Base-by-base conservation (phyloP, 1,284 basidiomycete genomes). In the Puccinia coronata region DNA sequence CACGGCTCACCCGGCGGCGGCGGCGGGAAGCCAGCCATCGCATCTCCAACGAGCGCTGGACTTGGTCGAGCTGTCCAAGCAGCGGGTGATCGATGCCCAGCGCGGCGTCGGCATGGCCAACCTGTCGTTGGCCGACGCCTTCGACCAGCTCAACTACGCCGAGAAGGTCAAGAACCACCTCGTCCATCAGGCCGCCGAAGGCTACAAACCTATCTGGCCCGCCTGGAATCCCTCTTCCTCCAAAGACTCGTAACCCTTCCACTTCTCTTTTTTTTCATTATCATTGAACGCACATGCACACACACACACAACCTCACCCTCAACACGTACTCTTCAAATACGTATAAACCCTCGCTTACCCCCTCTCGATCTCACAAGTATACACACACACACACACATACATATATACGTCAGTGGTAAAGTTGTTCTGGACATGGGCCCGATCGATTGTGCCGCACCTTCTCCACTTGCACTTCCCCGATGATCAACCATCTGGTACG, bases 101-200 rank as follows among this genome's bases (percentile, higher is more conserved):
- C 36, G 28, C 8, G 69, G 69, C 14, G 78, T 80, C 23, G 78
- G 78, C 16, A 43, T 61, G 16, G 78, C 78, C 11, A 70, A 80
- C 43, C 23, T 80, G 2, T 72, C 69, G 11, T 43, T 80, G 4
- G 34, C 69, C 2, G 78, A 80, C 16, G 69, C 78, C 31, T 51
- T 23, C 16, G 69, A 49, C 9, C 53, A 71, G 41, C 67, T 80
- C 25, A 34, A n/a, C 12, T 16, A 80, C n/a, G 78, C 78, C 41
- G 41, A 73, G 8, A 80, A 72, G 36, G 34, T 71, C 25, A 55
- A 57, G 28, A 43, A 80, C 20, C 41, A 72, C 39, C 47, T 80
- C 41, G 43, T 49, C 39, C 28, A 43, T 43, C 67, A 59, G 23
- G 78, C 78, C 20, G 31, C 53, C 28, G 78, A 80, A 51, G 78